phyloP scores from a whole-genome alignment of 495 filamentous ascomycete species.

The Polyplosphaeria fusca region DNA sequence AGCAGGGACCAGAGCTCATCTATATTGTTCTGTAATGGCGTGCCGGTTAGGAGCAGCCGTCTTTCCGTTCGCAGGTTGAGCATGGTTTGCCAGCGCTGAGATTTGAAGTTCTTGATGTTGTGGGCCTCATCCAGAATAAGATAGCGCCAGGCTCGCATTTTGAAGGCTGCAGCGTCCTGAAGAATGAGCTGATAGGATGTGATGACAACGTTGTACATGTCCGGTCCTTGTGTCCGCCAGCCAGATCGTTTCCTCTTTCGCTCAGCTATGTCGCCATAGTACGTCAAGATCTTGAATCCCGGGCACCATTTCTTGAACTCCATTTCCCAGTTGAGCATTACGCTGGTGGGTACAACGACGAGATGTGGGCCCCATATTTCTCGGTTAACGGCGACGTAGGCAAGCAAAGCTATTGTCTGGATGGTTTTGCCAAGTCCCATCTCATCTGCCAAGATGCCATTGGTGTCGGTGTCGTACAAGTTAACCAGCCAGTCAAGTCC shows the following conservation, averaged over 20 bases:
- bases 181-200: constrained; percentile 96
- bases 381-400: constrained; percentile 87
- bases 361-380: constrained; percentile 95
- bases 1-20: constrained; percentile 96
- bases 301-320: constrained; percentile 99
- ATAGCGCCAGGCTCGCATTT: constrained; percentile 92
- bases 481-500: constrained; percentile 95
- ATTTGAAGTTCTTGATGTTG: constrained; percentile 99
- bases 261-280: constrained; percentile 82
- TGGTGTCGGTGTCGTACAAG: constrained; percentile 86
- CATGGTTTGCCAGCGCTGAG: constrained; percentile 91
- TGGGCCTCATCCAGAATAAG: constrained; percentile 98
- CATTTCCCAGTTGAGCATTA: constrained; percentile 99
- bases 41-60: constrained; percentile 87
- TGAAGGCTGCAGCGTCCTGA: constrained; percentile 89
- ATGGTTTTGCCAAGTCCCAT: constrained; percentile 99
- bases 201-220: constrained; percentile 93
- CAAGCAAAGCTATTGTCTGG: constrained; percentile 92
- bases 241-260: constrained; percentile 84
- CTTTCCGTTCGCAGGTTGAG: constrained; percentile 86
- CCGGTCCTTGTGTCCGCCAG: constrained; percentile 70
- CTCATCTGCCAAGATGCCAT: constrained; percentile 98
- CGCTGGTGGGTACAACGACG: constrained; percentile 94
- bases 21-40: constrained; percentile 94
- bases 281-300: constrained; percentile 96